These are phyloP conservation scores for Dichotomopilus funicola DNA, from an alignment of 2,329 filamentous ascomycete species.

Conservation along the genomic window DNA sequence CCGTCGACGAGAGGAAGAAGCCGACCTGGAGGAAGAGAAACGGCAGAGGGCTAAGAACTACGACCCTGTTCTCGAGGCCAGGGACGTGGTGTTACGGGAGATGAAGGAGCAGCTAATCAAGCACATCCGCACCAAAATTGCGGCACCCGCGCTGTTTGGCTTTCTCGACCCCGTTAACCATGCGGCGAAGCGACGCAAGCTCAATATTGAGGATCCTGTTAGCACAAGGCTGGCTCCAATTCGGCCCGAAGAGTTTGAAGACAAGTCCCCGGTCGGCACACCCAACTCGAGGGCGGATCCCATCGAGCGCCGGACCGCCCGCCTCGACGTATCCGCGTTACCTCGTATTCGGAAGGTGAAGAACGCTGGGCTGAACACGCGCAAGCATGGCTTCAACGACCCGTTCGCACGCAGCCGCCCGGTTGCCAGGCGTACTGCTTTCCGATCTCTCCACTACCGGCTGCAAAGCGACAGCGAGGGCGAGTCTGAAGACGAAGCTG, in stretches of 20 bases:
- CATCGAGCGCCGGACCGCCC: slow-evolving; percentile 53
- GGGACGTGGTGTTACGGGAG: slow-evolving; percentile 71
- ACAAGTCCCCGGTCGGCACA: slow-evolving; percentile 57
- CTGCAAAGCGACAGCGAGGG: slow-evolving; percentile 69
- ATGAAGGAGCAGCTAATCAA: slow-evolving; percentile 80
- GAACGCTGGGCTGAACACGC: slow-evolving; percentile 48
- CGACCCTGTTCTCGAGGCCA: slow-evolving; percentile 81
- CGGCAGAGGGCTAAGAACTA: slow-evolving; percentile 78
- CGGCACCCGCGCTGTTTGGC: slow-evolving; percentile 70
- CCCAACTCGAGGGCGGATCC: slow-evolving; percentile 58
- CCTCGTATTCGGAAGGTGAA: slow-evolving; percentile 70
- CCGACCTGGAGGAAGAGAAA: slow-evolving; percentile 85
- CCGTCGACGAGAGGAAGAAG: slow-evolving; percentile 63
- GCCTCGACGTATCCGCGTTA: slow-evolving; percentile 56
- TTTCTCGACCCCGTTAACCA: slow-evolving; percentile 80
- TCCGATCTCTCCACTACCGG: slow-evolving; percentile 76
- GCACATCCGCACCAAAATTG: slow-evolving; percentile 83
- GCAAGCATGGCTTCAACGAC: slow-evolving; percentile 59
- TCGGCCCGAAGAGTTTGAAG: slow-evolving; percentile 54
- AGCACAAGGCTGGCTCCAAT: slow-evolving; percentile 46
- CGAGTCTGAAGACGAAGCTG: slow-evolving; percentile 81
- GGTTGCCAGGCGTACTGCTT: slow-evolving; percentile 50
- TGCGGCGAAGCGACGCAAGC: slow-evolving; percentile 66
- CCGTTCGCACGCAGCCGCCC: slow-evolving; percentile 59
- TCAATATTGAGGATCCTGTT: slow-evolving; percentile 68